Evolutionary conservation across 768 basidiomycete species (phyloP).

Genomic region (Scleroderma citrinum): DNA sequence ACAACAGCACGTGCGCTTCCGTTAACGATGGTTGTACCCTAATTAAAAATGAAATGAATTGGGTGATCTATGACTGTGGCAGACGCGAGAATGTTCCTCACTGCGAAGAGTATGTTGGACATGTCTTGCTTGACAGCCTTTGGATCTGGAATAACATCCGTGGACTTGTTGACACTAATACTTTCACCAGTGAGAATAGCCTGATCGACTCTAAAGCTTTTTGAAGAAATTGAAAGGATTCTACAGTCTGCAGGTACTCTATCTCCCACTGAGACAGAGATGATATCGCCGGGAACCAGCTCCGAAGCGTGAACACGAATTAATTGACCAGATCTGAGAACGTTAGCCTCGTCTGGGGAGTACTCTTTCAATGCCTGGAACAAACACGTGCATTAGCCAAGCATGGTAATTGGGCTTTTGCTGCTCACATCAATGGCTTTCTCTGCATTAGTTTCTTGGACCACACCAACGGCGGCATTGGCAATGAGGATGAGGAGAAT

Average conservation of each 20-base stretch:
- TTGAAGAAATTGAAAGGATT: conserved; percentile 82
- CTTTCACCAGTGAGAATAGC: conserved; percentile 96
- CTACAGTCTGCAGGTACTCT: conserved; percentile 94
- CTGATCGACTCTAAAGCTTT: conserved; percentile 92
- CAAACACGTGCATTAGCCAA: not conserved
- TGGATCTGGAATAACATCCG: conserved; percentile 59
- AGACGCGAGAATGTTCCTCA: conserved; percentile 22
- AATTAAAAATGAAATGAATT: not conserved
- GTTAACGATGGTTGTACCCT: conserved; percentile 96
- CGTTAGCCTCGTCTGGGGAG: conserved; percentile 94
- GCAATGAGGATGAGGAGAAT: conserved; percentile 94
- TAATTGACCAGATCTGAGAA: conserved; percentile 66
- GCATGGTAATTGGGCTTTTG: not conserved
- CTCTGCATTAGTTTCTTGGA: conserved; percentile 96
- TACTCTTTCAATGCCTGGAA: conserved; percentile 90
- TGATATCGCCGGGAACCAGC: conserved; percentile 92
- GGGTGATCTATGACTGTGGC: too few relatives aligned
- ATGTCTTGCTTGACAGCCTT: conserved; percentile 96
- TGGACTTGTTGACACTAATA: conserved; percentile 77
- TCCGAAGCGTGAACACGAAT: conserved; percentile 76
- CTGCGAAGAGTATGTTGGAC: conserved; percentile 94
- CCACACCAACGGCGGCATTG: conserved; percentile 95
- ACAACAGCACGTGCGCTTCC: conserved; percentile 87
- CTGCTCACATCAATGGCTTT: conserved; percentile 89
- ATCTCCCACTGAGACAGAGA: conserved; percentile 89